Percentiles rank a stretch among this genome's conserved stretches.
Evolutionary conservation across 2,329 filamentous ascomycete genomes (phyloP).

Genomic region (Diplodia sapinea): DNA sequence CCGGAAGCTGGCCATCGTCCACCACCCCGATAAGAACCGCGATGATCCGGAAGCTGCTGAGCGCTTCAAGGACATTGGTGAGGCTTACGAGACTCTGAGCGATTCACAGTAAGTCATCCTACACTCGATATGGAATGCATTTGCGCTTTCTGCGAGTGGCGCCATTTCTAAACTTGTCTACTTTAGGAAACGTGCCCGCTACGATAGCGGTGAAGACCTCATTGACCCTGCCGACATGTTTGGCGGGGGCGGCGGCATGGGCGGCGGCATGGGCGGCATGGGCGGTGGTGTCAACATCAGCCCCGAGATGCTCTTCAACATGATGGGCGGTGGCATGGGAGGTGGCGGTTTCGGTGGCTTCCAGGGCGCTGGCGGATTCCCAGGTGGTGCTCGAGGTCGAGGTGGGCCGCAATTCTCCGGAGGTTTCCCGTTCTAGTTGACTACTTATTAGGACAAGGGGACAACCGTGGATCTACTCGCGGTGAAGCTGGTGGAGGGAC

Average conservation of each 20-base stretch:
- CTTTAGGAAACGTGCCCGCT: constrained; percentile 76
- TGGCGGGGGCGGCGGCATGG: constrained; percentile 62
- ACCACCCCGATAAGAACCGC: constrained; percentile 98
- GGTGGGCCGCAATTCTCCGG: constrained; percentile 20
- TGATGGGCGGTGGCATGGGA: constrained; percentile 27
- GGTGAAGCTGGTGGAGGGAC: background rate
- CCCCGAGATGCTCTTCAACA: constrained; percentile 40
- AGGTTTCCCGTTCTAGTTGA: constrained; percentile 30
- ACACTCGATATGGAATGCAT: background rate
- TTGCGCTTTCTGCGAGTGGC: background rate
- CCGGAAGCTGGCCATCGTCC: constrained; percentile 88
- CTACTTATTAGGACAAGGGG: constrained; percentile 8
- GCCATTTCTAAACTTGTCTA: background rate
- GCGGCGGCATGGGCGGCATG: constrained; percentile 40
- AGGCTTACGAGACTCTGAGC: constrained; percentile 94
- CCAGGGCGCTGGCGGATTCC: constrained; percentile 3
- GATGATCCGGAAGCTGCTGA: constrained; percentile 83
- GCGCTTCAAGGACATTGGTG: constrained; percentile 96
- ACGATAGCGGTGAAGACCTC: constrained; percentile 91
- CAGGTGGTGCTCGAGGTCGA: constrained; percentile 24
- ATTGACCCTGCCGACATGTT: constrained; percentile 89
- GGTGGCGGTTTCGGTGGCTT: constrained; percentile 26
- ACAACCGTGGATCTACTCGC: background rate
- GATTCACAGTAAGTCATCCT: constrained; percentile 77
- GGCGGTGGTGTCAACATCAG: constrained; percentile 58